A percentile compares a stretch with the other conserved stretches of the same genome.
phyloP scores from a whole-genome alignment of 768 basidiomycete genomes.

The Leccinellum luteum region DNA sequence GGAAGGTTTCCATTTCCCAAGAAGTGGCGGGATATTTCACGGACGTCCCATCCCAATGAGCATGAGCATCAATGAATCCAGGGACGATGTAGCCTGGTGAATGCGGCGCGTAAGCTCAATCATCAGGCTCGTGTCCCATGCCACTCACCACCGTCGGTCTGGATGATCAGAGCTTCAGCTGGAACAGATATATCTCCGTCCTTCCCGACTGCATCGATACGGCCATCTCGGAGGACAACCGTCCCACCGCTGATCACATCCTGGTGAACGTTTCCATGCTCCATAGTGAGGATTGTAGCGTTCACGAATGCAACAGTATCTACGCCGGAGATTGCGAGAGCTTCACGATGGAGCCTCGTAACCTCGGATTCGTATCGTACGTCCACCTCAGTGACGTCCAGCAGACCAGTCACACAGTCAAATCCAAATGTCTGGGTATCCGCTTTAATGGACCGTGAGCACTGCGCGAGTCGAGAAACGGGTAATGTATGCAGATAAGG shows the following conservation, averaged over 20 bases:
- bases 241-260: constrained; percentile 56
- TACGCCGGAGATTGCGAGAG: constrained; percentile 21
- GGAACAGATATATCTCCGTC: constrained; percentile 34
- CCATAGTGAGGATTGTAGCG: constrained; percentile 71
- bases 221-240: constrained; percentile 52
- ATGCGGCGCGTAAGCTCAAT: constrained; percentile 2
- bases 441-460: constrained; percentile 44
- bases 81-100: constrained; percentile 58
- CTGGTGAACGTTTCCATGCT: constrained; percentile 42
- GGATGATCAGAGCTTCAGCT: constrained; percentile 43
- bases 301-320: constrained; percentile 61
- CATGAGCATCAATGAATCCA: constrained; percentile 76
- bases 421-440: constrained; percentile 61
- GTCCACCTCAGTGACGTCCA: constrained; percentile 58
- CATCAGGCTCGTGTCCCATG: too few species aligned
- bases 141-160: constrained; percentile 59
- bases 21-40: constrained; percentile 58
- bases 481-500: constrained; percentile 51
- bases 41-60: constrained; percentile 62
- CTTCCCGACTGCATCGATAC: constrained; percentile 50
- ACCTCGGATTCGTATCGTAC: constrained; percentile 63
- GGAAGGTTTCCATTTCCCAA: constrained; percentile 74
- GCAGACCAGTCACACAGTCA: constrained; percentile 51
- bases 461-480: constrained; percentile 48
- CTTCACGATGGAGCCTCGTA: constrained; percentile 54